These are phyloP conservation scores for Neurospora crassa DNA, from an alignment of 2,329 filamentous ascomycete genomes.

Conservation along the genomic window DNA sequence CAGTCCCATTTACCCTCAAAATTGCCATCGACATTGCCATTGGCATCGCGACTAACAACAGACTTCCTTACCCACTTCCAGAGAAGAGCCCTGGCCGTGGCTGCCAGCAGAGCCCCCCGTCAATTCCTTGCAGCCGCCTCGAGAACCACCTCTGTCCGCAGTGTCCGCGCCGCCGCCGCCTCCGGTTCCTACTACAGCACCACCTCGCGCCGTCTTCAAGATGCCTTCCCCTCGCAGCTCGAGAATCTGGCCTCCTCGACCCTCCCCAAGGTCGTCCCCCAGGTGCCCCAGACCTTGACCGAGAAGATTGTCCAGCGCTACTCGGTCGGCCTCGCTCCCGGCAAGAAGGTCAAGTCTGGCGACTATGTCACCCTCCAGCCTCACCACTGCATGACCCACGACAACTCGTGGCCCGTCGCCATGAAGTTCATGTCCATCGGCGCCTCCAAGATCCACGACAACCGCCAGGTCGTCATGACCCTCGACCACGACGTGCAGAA, in stretches of 20 bases:
- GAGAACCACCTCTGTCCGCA: constrained; percentile 1
- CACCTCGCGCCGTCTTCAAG: constrained; percentile 25
- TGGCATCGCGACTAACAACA: neutral
- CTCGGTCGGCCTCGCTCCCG: constrained; percentile 62
- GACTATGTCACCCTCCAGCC: constrained; percentile 76
- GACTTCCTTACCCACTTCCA: constrained; percentile 2
- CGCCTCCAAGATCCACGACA: constrained; percentile 62
- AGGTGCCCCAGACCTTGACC: constrained; percentile 64
- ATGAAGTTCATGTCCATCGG: constrained; percentile 76
- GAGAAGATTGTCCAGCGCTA: constrained; percentile 89
- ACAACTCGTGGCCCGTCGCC: constrained; percentile 43
- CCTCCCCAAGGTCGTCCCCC: constrained; percentile 32
- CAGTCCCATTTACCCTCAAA: neutral
- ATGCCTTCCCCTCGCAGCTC: constrained; percentile 56
- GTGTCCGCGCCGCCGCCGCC: constrained; percentile 5
- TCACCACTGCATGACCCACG: constrained; percentile 72
- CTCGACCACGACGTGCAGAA: constrained; percentile 88
- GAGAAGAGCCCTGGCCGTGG: constrained; percentile 22
- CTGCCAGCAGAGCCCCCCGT: constrained; percentile 17
- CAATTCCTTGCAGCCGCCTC: constrained; percentile 2
- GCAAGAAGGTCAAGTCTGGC: constrained; percentile 66
- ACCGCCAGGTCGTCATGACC: constrained; percentile 68
- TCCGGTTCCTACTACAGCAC: constrained; percentile 11
- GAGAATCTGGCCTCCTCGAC: constrained; percentile 42
- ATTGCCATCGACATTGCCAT: neutral